These are phyloP conservation scores for Chamaecrista fasciculata DNA, from an alignment of 306 rosid genomes.

Conservation along the genomic window DNA sequence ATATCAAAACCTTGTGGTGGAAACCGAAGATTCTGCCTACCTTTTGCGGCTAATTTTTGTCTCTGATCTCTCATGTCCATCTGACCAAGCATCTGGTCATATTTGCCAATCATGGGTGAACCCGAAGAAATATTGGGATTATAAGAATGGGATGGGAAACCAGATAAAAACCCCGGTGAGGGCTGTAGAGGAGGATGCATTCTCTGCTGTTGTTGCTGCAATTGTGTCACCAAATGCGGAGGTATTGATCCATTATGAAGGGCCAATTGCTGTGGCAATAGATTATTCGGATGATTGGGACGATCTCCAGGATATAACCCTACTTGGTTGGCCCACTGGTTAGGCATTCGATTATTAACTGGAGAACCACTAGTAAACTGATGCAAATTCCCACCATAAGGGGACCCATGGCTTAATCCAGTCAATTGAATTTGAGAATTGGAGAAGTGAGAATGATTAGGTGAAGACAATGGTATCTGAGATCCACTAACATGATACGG, in stretches of 20 bases:
- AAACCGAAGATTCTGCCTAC: conserved; percentile 58
- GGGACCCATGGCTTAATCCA: conserved; percentile 51
- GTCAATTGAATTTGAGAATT: conserved; percentile 49
- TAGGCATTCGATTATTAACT: conserved; percentile 40
- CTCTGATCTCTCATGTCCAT: conserved; percentile 83
- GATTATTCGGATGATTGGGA: conserved; percentile 40
- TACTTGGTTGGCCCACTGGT: conserved; percentile 54
- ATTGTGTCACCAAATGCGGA: conserved; percentile 52
- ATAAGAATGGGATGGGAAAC: conserved; percentile 48
- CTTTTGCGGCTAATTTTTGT: conserved; percentile 53
- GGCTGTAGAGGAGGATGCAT: conserved; percentile 54
- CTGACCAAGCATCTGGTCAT: conserved; percentile 75
- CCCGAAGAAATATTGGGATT: conserved; percentile 61
- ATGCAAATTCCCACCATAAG: conserved; percentile 55
- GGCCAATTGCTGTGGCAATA: conserved; percentile 57
- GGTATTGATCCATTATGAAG: conserved; percentile 56
- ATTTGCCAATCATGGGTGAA: conserved; percentile 61
- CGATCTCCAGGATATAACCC: conserved; percentile 56
- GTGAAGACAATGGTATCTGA: conserved; percentile 48
- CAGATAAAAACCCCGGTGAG: conserved; percentile 47
- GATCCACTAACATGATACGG: conserved; percentile 54
- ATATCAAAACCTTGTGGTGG: conserved; percentile 64
- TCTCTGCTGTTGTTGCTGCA: conserved; percentile 57
- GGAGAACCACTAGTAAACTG: conserved; percentile 44
- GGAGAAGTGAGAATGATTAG: conserved; percentile 46